Evolutionary conservation across 108 stramenopile genomes (phyloP).

Genomic region (Skeletonema marinoi): DNA sequence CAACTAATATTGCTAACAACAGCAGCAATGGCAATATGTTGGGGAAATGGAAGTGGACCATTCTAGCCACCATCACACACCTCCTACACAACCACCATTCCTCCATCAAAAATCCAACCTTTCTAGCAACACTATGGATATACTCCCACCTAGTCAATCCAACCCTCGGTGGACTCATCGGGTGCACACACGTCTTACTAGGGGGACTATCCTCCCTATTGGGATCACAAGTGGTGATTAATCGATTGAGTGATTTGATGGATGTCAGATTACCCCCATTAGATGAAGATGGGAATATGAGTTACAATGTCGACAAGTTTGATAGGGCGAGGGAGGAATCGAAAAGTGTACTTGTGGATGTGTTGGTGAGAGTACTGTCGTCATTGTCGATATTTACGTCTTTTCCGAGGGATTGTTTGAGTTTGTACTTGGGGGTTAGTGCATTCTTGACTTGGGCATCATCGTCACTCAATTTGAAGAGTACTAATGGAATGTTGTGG

Average conservation of each 20-base stretch:
- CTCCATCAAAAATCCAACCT: not conserved
- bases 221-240: not conserved
- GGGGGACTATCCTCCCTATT: not conserved
- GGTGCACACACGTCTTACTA: not conserved
- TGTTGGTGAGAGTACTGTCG: not conserved
- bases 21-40: not conserved
- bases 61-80: not conserved
- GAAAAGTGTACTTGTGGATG: not conserved
- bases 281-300: constrained; percentile 5
- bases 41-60: not conserved
- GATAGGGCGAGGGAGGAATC: not conserved
- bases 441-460: not conserved
- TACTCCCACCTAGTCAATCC: not conserved
- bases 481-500: not conserved
- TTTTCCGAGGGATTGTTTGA: constrained; percentile 6
- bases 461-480: not conserved
- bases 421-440: constrained; percentile 1
- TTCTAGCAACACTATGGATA: constrained; percentile 1
- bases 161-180: not conserved
- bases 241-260: not conserved
- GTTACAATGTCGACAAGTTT: not conserved
- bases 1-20: not conserved
- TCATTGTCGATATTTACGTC: constrained; percentile 1
- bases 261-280: constrained; percentile 14
- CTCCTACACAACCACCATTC: not conserved